Base-by-base conservation (phyloP, 2,329 filamentous ascomycete genomes). In the Claviceps africana region DNA sequence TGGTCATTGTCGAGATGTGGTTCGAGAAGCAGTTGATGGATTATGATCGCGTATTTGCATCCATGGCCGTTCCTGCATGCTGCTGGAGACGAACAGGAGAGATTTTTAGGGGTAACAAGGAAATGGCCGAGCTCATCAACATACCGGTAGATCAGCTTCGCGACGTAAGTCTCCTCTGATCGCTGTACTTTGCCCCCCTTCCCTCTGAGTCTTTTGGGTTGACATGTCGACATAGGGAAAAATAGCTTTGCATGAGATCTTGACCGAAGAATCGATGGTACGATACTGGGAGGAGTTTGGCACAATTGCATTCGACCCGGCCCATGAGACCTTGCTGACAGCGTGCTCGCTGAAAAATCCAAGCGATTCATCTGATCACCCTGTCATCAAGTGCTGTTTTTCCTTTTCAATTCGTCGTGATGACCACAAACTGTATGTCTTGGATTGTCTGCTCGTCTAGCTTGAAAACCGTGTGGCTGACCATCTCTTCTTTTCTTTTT, bases 211-310 rank as follows among this genome's bases (percentile, higher is more conserved):
- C 33, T 30, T 3, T n/a, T 25, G 15, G 9, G 48, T 30, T 52
- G 40, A 51, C 19, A 19, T 22, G 10, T 37, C 8, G 2, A 6
- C 11, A 4, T 54, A 95, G 90, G 93, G 93, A 55, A 94, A 94
- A 62, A 84, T 97, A 57, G 88, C 93, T 13, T 78, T 98, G 47
- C 93, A 98, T 65, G 90, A 98, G 66, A 94, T 98, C 56, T 81
- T 98, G 45, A 89, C 88, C 2, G 93, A 98, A 70, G 88, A 95
- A 56, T 94, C 90, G 42, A 80, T 95, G 55, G 93, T 97, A 51
- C 87, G 88, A 61, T 98, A 98, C 63, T 98, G 93, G 93, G 93
- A 98, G 69, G 95, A 98, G 63, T 98, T 98, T 63, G 90, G 91
- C 49, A 91, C 89, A 5, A 97, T 98, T 61, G 94, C 93, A 10